Percentiles rank a stretch among this genome's conserved stretches.
phyloP scores from a whole-genome alignment of 352 stramenopile species.

The Phytopythium kandeliae region DNA sequence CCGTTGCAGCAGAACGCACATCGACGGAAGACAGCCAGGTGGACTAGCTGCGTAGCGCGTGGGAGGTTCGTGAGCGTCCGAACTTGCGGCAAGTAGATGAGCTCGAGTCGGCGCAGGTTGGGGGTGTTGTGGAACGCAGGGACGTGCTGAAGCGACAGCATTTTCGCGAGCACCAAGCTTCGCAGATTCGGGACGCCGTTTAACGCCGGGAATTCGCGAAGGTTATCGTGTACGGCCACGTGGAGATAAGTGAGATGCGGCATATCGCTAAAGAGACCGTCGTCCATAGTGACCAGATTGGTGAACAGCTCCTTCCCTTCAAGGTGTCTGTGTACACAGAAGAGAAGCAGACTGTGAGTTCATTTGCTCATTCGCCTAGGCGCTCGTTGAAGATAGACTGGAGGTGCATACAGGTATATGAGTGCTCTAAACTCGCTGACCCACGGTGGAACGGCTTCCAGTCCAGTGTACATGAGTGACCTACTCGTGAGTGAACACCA shows the following conservation, averaged over 20 bases:
- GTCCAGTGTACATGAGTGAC: slow-evolving; percentile 14
- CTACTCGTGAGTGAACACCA: slow-evolving; percentile 1
- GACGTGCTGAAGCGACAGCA: slow-evolving; percentile 11
- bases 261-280: slow-evolving; percentile 21
- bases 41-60: slow-evolving; percentile 11
- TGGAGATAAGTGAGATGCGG: slow-evolving; percentile 10
- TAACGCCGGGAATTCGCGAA: slow-evolving; percentile 10
- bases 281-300: slow-evolving; percentile 4
- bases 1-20: slow-evolving; percentile 30
- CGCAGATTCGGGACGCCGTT: slow-evolving; percentile 12
- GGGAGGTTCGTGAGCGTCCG: slow-evolving; percentile 11
- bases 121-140: slow-evolving; percentile 12
- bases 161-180: slow-evolving; percentile 15
- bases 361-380: too few species aligned
- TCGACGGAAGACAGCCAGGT: slow-evolving; percentile 15
- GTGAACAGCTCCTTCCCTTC: slow-evolving; percentile 11
- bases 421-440: slow-evolving; percentile 10
- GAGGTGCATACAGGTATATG: slow-evolving; percentile 2
- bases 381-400: too few species aligned
- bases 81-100: slow-evolving; percentile 11
- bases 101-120: slow-evolving; percentile 8
- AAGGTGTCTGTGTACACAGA: slow-evolving; percentile 12
- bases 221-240: slow-evolving; percentile 6
- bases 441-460: slow-evolving; percentile 9
- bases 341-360: background rate